Conservation (phyloP, 2,329 filamentous ascomycete species). For the Hirsutella minnesotensis region DNA sequence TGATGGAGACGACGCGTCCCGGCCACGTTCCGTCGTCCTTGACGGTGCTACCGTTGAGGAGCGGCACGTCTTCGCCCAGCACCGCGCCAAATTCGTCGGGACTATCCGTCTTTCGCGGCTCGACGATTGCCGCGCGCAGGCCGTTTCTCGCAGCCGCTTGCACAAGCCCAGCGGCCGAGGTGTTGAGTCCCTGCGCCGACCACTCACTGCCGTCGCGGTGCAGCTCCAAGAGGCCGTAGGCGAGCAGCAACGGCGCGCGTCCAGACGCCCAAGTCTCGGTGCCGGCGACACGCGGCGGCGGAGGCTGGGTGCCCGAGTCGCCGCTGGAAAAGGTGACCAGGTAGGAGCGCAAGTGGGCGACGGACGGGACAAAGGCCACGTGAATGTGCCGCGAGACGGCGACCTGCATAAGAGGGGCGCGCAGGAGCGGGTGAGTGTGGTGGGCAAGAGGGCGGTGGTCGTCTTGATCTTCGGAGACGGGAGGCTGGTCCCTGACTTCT, state of each 20-base stretch:
- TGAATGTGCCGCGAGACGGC: slow-evolving; percentile 57
- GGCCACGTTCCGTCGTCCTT: slow-evolving; percentile 42
- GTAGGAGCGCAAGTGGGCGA: slow-evolving; percentile 67
- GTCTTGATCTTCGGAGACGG: background rate
- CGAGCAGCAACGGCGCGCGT: slow-evolving; percentile 35
- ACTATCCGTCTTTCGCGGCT: slow-evolving; percentile 24
- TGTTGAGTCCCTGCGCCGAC: slow-evolving; percentile 60
- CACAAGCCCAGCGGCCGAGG: slow-evolving; percentile 49
- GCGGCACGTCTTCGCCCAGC: slow-evolving; percentile 41
- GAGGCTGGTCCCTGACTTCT: slow-evolving; percentile 25
- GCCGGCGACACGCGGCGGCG: slow-evolving; percentile 23
- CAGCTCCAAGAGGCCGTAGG: slow-evolving; percentile 53
- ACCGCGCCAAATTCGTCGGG: slow-evolving; percentile 23
- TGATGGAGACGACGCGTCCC: slow-evolving; percentile 45
- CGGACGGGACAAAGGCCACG: slow-evolving; percentile 60
- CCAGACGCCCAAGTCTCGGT: slow-evolving; percentile 1
- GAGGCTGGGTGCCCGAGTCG: slow-evolving; percentile 23
- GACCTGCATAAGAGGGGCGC: slow-evolving; percentile 56
- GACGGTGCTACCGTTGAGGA: slow-evolving; percentile 46
- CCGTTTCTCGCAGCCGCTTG: slow-evolving; percentile 41
- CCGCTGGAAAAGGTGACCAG: slow-evolving; percentile 43
- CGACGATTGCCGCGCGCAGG: slow-evolving; percentile 34
- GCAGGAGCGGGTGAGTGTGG: slow-evolving; percentile 30
- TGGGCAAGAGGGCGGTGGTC: background rate
- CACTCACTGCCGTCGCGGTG: slow-evolving; percentile 61